phyloP scores from a whole-genome alignment of 2,329 filamentous ascomycete genomes.

The Lachnellula subtilissima region DNA sequence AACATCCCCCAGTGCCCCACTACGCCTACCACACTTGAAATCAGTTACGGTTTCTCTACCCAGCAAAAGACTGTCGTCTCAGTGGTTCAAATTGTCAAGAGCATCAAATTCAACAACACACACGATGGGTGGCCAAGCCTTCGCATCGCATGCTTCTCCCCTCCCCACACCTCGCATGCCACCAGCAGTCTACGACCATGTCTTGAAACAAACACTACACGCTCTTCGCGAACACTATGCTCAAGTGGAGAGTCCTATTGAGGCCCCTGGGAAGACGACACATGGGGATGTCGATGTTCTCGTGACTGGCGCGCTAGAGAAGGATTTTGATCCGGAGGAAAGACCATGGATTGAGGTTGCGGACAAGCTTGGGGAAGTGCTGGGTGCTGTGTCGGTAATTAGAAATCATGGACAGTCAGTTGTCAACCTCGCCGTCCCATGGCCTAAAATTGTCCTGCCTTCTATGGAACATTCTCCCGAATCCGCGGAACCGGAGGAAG shows the following conservation, averaged over 20 bases:
- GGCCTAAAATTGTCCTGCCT: constrained; percentile 32
- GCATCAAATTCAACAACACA: not conserved
- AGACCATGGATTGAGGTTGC: constrained; percentile 9
- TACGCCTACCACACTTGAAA: no score
- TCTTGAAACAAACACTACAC: constrained; percentile 43
- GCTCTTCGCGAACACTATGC: constrained; percentile 49
- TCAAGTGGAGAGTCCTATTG: constrained; percentile 55
- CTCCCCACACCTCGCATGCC: constrained; percentile 64
- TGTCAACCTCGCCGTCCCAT: constrained; percentile 51
- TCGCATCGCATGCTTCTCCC: constrained; percentile 40
- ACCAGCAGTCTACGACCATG: constrained; percentile 47
- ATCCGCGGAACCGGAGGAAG: constrained; percentile 1
- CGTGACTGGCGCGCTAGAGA: constrained; percentile 37
- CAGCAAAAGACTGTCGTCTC: not conserved
- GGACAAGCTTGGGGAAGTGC: constrained; percentile 33
- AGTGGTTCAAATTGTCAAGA: not conserved
- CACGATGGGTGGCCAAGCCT: constrained; percentile 63
- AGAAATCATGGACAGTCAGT: constrained; percentile 29
- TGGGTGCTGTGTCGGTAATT: constrained; percentile 44
- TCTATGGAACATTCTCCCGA: not conserved
- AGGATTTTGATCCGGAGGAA: constrained; percentile 4
- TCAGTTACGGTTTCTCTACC: not conserved
- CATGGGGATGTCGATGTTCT: constrained; percentile 73
- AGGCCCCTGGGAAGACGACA: constrained; percentile 63
- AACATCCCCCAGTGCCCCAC: no score